Evolutionary conservation across 805 yeast species (phyloP).

Genomic region (Yarrowia alimentaria): DNA sequence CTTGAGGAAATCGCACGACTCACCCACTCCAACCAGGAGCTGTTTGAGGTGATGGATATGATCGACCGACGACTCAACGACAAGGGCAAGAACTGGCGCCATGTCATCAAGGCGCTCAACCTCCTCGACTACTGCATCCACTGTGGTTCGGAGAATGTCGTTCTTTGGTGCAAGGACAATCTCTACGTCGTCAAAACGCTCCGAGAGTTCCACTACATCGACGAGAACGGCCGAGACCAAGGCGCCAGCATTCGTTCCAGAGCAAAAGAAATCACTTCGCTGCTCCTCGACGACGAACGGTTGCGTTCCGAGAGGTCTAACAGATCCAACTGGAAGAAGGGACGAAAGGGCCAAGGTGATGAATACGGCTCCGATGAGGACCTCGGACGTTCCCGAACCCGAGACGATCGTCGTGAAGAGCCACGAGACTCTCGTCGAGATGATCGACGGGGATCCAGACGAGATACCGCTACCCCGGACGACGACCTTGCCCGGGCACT

Average conservation of each 20-base stretch:
- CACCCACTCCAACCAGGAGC: slow-evolving; percentile 62
- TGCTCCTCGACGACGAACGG: slow-evolving; percentile 79
- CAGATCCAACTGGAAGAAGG: slow-evolving; percentile 23
- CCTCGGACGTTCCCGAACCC: slow-evolving; percentile 1
- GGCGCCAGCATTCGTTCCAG: slow-evolving; percentile 86
- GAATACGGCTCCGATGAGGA: slow-evolving; percentile 28
- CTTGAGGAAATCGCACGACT: slow-evolving; percentile 80
- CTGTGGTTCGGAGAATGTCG: slow-evolving; percentile 83
- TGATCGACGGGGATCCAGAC: slow-evolving; percentile 42
- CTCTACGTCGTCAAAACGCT: slow-evolving; percentile 83
- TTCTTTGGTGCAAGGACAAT: slow-evolving; percentile 88
- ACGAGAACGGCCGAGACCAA: slow-evolving; percentile 76
- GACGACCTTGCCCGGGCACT: slow-evolving; percentile 77
- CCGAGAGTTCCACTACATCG: slow-evolving; percentile 81
- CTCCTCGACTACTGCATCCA: slow-evolving; percentile 85
- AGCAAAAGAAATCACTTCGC: slow-evolving; percentile 81
- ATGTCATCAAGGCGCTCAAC: slow-evolving; percentile 85
- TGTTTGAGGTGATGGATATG: slow-evolving; percentile 91
- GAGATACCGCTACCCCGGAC: slow-evolving; percentile 34
- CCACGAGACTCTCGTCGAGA: slow-evolving; percentile 31
- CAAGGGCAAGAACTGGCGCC: slow-evolving; percentile 97
- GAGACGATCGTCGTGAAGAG: slow-evolving; percentile 35
- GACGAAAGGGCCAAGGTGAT: slow-evolving; percentile 10
- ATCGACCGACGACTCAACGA: slow-evolving; percentile 88
- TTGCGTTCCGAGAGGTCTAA: slow-evolving; percentile 42